Evolutionary conservation across 305 asterid species (phyloP), one percentile per base, ranked within the genome.

Genomic region (Coffea humblotiana): DNA sequence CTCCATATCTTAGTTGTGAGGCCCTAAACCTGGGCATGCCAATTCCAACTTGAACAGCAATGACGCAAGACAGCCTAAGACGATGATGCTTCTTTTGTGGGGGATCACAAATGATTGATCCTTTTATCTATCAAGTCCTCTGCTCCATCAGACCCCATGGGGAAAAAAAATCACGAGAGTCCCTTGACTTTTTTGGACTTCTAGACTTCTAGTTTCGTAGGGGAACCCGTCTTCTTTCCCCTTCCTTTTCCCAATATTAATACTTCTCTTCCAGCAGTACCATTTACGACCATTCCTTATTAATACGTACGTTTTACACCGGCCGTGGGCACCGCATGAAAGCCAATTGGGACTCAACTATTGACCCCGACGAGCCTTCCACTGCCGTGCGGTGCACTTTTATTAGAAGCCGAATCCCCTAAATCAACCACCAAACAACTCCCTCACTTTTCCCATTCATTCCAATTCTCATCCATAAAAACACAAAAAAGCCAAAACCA

Each of bases 381-480:
- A 11, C 61, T 25, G 80, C 83, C 80, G 78, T 79, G 80, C 54
- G 69, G 64, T 79, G 71, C 78, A 63, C 71, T 52, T 37, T 64
- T 9, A 40, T 69, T 19, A 23, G 45, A 40, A 16, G 54, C n/a
- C 8, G 19, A 65, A 61, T 6, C 9, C 12, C 72, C 3, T 2
- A 15, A 70, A 9, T 0, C 40, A 52, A 15, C 18, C 0, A 15
- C 58, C 58, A 15, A 10, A 12, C 12, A 12, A 3, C 70, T 13
- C 70, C 70, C 69, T 4, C 35, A 27, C 37, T 64, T 64, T 27
- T 64, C 54, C 63, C 45, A 51, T 58, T 40, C 40, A 51, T 58
- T 40, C 40, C 35, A 56, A 11, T 64, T 37, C 70, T 52, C 56
- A 11, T 52, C 58, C 4, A 15, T 5, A 68, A 25, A 5, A 18